Evolutionary conservation across 2,329 filamentous ascomycete genomes (phyloP), one percentile per base, ranked within the genome.

Genomic region (Colletotrichum magnum): DNA sequence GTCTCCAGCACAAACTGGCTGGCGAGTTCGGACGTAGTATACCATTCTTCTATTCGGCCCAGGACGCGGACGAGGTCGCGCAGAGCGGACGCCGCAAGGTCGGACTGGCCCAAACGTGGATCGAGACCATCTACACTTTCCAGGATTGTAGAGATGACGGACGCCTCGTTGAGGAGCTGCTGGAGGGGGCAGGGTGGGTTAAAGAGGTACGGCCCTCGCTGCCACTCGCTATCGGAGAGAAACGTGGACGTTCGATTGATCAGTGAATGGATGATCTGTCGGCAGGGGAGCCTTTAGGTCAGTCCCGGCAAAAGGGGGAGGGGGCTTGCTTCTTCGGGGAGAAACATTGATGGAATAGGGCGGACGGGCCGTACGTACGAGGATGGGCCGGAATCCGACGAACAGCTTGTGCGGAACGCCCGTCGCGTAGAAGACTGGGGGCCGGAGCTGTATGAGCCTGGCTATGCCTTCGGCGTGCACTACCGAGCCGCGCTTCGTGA

Each of bases 361-460:
- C 2, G 21, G 21, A 24, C 21, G 21, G 21, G 21, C 21, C 21
- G 21, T 2, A 28, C 79, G 47, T 73, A 82, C 81, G 36, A 83
- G 71, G 6, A 80, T 70, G 6, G 82, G 80, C n/a, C 82, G 73
- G 56, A 80, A 80, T 0, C 81, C 82, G 1, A 80, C 72, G 58
- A 83, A 83, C 0, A 83, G 72, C 41, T 74, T 75, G 52, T 84
- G 81, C 0, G 79, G 71, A n/a, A 76, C 65, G 1, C 79, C 81
- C 2, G 74, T 74, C 4, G 71, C 70, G 54, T 80, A 83, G 7
- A 70, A 71, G 7, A 74, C 72, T 0, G 81, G 77, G 0, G 72
- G 67, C 21, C 76, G 74, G 1, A 75, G 68, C 58, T 79, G 74
- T 54, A 84, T 78, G 9, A 82, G 64, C 24, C 76, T 72, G 0